Evolutionary conservation across 768 basidiomycete species (phyloP), one percentile per base, ranked within the genome.

Genomic region (Baorangia bicolor): DNA sequence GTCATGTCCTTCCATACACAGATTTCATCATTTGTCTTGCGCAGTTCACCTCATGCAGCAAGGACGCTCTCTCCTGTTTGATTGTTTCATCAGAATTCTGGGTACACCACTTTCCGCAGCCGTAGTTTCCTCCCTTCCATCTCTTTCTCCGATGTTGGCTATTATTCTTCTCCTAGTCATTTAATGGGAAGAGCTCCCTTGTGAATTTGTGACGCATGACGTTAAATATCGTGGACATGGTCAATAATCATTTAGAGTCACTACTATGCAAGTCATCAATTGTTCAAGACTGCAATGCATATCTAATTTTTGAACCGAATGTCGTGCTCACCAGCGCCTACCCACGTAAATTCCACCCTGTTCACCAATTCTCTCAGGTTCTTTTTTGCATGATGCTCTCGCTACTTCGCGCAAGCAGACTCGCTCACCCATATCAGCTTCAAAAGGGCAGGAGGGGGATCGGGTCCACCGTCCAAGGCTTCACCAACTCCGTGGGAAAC

Each of bases 401-500:
- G 74, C 75, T 70, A 72, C 35, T 72, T 65, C 53, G 68, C 63
- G 33, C 64, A 73, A 37, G 72, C 66, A 51, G 58, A 64, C 44
- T 69, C 61, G 53, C 62, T 49, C 53, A 6, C 63, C 37, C 34
- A 20, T 46, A 51, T 58, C 43, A 12, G n/a, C 45, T 35, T 16
- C 58, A 21, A 4, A 14, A 13, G 10, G 11, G 44, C 45, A 53
- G 66, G 59, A 58, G 75, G 72, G 56, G 66, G 14, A 76, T 80
- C 38, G 70, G 75, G 21, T 76, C 80, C 21, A 62, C 78, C 18
- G 88, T 87, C 25, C 75, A 88, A 51, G 92, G 95, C 43, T 94
- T 98, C 74, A 84, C 82, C 11, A 92, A 88, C 6, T 87, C 94
- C 27, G 82, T 98, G 41, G 96, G 95, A 59, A 94, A 94, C 73